Evolutionary conservation across 345 rosid species (phyloP), one percentile per base, ranked within the genome.

Genomic region (Leavenworthia alabamica): DNA sequence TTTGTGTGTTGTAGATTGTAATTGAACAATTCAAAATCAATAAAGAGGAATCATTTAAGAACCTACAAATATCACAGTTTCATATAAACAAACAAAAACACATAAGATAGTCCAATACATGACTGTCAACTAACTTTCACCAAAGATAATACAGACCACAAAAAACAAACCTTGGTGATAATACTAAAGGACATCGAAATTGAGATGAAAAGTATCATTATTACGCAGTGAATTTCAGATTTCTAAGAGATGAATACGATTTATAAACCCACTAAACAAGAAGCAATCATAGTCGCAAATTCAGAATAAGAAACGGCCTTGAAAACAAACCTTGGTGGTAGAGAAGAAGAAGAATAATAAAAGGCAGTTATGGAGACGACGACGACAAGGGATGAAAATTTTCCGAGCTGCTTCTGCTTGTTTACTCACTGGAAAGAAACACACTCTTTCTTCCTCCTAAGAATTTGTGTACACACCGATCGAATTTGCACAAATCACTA

Each of bases 401-500:
- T 27, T 51, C 60, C 41, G 22, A 62, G 57, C 57, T 36, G 7
- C n/a, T n/a, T n/a, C n/a, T n/a, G n/a, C 14, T 42, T 31, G 8
- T 31, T 28, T 45, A 63, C 60, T 63, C 51, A 64, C 31, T 51
- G 68, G 29, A 51, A 64, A n/a, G n/a, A n/a, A n/a, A n/a, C n/a
- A n/a, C 60, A 64, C 68, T 40, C 42, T 63, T 64, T 44, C 70
- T 46, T 55, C 62, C 15, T 44, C 70, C 62, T 42, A 50, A 7
- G 16, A 60, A 60, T 4, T 19, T n/a, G n/a, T n/a, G 12, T 7
- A 44, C 58, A 11, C 60, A 52, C 43, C 62, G 28, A 64, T 54
- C 45, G 26, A 43, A 17, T 63, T n/a, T 63, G 20, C 29, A 9
- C 4, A 29, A 31, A 7, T n/a, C 41, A 37, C 41, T n/a, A 37